These are phyloP conservation scores for Pseudogymnoascus sp. DNA, from an alignment of 2,329 filamentous ascomycete genomes.

Conservation along the genomic window DNA sequence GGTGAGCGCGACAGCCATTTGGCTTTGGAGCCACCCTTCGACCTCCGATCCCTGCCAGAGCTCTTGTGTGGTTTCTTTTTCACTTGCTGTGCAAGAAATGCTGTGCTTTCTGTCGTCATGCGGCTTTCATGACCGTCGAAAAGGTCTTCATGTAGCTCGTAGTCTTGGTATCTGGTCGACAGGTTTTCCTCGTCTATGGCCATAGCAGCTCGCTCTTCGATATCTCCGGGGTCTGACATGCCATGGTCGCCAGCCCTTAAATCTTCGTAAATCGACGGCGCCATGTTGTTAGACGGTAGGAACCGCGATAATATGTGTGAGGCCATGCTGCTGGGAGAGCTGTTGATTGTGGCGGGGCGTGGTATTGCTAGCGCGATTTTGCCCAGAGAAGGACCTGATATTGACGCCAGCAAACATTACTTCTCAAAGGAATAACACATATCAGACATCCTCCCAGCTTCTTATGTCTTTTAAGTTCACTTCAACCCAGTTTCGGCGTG, in stretches of 20 bases:
- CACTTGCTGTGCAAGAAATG: constrained; percentile 21
- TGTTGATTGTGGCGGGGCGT: constrained; percentile 3
- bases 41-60: constrained; percentile 11
- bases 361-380: constrained; percentile 1
- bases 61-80: constrained; percentile 13
- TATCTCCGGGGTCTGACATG: constrained; percentile 23
- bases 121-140: constrained; percentile 27
- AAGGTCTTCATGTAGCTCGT: constrained; percentile 26
- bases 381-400: neutral
- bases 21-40: constrained; percentile 12
- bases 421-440: neutral
- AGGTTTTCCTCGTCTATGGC: constrained; percentile 30
- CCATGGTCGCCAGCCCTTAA: constrained; percentile 26
- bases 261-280: constrained; percentile 31
- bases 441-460: neutral
- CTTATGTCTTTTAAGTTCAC: neutral
- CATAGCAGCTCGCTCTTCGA: constrained; percentile 28
- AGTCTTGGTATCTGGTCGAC: constrained; percentile 22
- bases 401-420: constrained; percentile 2
- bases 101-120: constrained; percentile 26
- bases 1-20: constrained; percentile 27
- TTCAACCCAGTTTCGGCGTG: neutral
- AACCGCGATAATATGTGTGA: constrained; percentile 29
- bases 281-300: constrained; percentile 25
- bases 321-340: constrained; percentile 24